A percentile compares a stretch with the other conserved stretches of the same genome.
Conservation (phyloP, 2,329 filamentous ascomycete species). For the Alternaria angustiovoidea region DNA sequence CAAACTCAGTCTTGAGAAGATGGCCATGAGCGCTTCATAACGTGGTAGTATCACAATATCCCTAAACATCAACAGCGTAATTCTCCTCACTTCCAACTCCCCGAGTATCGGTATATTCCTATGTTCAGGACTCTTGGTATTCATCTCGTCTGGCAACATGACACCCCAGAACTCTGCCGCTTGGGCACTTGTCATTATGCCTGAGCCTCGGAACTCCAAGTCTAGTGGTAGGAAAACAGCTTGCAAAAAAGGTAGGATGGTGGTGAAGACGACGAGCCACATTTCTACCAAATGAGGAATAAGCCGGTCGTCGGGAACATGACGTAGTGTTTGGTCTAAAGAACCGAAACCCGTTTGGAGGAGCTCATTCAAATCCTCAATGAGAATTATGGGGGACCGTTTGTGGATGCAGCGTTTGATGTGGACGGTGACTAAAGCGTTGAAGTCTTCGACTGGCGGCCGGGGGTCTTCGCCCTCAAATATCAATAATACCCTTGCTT, state of each 20-base stretch:
- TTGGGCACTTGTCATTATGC: slow-evolving; percentile 80
- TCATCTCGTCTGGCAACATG: slow-evolving; percentile 60
- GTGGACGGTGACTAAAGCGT: slow-evolving; percentile 79
- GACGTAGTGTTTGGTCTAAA: slow-evolving; percentile 81
- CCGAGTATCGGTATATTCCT: slow-evolving; percentile 57
- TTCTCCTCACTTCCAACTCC: slow-evolving; percentile 82
- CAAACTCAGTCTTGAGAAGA: slow-evolving; percentile 87
- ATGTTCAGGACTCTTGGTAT: slow-evolving; percentile 54
- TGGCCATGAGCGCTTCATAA: slow-evolving; percentile 86
- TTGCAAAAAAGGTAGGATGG: slow-evolving; percentile 90
- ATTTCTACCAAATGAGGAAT: slow-evolving; percentile 90
- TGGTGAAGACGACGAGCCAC: slow-evolving; percentile 92
- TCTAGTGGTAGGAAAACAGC: slow-evolving; percentile 94
- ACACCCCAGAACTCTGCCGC: slow-evolving; percentile 91
- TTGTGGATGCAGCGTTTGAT: slow-evolving; percentile 80
- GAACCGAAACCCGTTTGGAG: slow-evolving; percentile 83
- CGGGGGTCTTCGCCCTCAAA: slow-evolving; percentile 84
- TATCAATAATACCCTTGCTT: slow-evolving; percentile 76
- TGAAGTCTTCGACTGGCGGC: slow-evolving; percentile 84
- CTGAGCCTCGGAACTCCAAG: slow-evolving; percentile 87
- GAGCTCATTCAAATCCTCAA: slow-evolving; percentile 80
- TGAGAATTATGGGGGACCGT: slow-evolving; percentile 72
- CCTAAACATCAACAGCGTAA: slow-evolving; percentile 87
- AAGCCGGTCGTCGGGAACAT: slow-evolving; percentile 83
- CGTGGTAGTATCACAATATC: slow-evolving; percentile 88